Percentiles rank a stretch among this genome's conserved stretches.
Conservation (phyloP, 2,329 filamentous ascomycete species). For the Talaromyces sp. region DNA sequence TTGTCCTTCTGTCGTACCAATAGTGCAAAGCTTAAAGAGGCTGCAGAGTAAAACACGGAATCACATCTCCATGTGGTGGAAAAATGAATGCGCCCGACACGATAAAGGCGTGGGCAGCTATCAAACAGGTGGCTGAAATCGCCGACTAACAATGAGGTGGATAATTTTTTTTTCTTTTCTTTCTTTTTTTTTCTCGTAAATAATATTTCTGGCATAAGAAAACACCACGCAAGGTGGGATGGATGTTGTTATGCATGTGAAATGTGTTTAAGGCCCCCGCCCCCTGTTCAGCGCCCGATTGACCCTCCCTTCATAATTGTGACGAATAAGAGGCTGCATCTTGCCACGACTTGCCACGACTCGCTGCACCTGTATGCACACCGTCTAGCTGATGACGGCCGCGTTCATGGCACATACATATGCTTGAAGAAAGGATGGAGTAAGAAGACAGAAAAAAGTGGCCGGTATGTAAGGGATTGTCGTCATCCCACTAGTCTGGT, state of each 20-base stretch:
- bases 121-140: background rate
- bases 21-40: background rate
- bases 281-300: background rate
- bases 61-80: background rate
- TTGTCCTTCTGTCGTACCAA: background rate
- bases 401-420: conserved; percentile 13
- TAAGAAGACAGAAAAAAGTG: conserved; percentile 16
- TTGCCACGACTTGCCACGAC: conserved; percentile 8
- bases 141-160: background rate
- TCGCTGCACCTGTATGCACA: conserved; percentile 36
- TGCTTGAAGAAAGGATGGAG: background rate
- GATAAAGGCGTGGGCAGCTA: background rate
- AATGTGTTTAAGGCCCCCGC: background rate
- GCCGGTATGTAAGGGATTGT: background rate
- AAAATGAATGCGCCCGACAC: background rate
- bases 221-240: background rate
- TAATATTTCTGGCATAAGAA: background rate
- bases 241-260: background rate
- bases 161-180: no score
- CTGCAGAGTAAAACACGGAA: background rate
- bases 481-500: background rate
- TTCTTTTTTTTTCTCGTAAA: background rate
- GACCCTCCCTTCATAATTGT: background rate
- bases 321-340: background rate
- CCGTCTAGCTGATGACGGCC: conserved; percentile 31